A percentile compares a stretch with the other conserved stretches of the same genome.
Conservation (phyloP, 441 rosid species). For the Corymbia citriodora region DNA sequence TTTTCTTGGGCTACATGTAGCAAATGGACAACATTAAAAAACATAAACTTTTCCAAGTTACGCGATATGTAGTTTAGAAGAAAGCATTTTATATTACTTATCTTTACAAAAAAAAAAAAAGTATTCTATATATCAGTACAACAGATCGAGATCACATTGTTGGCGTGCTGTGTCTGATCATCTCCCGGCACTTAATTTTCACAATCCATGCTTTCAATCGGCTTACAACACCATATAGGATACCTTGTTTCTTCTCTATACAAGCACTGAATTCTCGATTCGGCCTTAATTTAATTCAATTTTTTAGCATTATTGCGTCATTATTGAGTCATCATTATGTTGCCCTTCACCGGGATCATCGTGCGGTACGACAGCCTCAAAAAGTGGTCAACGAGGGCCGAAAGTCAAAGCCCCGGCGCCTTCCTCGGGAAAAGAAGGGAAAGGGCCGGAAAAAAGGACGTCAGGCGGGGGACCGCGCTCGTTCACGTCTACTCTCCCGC, state of each 20-base stretch:
- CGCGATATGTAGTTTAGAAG: background rate
- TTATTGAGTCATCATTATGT: background rate
- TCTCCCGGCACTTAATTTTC: background rate
- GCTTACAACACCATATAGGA: background rate
- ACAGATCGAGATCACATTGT: background rate
- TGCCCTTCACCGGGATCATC: background rate
- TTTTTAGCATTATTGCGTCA: background rate
- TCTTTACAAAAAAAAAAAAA: background rate
- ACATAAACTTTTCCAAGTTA: background rate
- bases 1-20: background rate
- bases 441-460: background rate
- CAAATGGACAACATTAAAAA: background rate
- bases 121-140: rapidly evolving
- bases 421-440: background rate
- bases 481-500: background rate
- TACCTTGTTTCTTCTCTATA: background rate
- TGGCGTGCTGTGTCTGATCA: rapidly evolving
- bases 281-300: background rate
- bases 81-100: background rate
- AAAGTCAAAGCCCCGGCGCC: background rate
- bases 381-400: background rate
- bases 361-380: background rate
- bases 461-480: background rate
- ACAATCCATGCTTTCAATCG: background rate
- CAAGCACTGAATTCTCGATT: background rate